Conservation (phyloP, 169 alveolate genomes). For the Plasmodium vivax region DNA sequence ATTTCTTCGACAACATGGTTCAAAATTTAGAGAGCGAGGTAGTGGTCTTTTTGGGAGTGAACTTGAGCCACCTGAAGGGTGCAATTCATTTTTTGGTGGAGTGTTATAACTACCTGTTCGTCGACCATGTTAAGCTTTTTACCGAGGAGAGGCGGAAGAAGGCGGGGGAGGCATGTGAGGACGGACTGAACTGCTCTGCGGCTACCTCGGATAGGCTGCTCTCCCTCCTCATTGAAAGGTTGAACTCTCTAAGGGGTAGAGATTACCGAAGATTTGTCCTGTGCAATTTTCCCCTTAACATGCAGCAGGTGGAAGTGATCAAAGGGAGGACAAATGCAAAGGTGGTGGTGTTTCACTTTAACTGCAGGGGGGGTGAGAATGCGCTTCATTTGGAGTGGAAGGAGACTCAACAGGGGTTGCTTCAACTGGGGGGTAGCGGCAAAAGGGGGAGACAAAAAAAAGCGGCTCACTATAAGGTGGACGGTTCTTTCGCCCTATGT, state of each 20-base stretch:
- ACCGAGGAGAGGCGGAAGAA: conserved; percentile 17
- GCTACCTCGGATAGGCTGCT: not conserved
- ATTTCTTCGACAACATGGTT: conserved; percentile 1
- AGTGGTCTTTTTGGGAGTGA: conserved; percentile 28
- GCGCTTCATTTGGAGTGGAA: not conserved
- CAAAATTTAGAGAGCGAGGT: conserved; percentile 26
- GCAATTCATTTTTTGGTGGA: conserved; percentile 1
- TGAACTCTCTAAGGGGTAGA: not conserved
- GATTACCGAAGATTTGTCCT: conserved; percentile 31
- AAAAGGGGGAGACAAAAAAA: not conserved
- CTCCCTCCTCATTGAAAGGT: conserved; percentile 37
- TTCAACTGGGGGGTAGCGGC: not conserved
- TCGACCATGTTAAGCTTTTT: conserved; percentile 7
- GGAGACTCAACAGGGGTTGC: not conserved
- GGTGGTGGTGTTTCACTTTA: conserved; percentile 12
- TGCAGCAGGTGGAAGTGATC: conserved; percentile 11
- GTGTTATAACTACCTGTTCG: conserved; percentile 27
- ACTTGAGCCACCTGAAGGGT: not conserved
- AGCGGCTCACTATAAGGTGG: not conserved
- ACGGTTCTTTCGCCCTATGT: not conserved
- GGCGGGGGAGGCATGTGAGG: not conserved
- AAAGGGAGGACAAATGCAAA: conserved; percentile 1
- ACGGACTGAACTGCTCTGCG: not conserved
- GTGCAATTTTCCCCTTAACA: conserved; percentile 18
- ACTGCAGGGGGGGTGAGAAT: not conserved